Conservation (phyloP, 768 basidiomycete species). For the Kwoniella sp. region DNA sequence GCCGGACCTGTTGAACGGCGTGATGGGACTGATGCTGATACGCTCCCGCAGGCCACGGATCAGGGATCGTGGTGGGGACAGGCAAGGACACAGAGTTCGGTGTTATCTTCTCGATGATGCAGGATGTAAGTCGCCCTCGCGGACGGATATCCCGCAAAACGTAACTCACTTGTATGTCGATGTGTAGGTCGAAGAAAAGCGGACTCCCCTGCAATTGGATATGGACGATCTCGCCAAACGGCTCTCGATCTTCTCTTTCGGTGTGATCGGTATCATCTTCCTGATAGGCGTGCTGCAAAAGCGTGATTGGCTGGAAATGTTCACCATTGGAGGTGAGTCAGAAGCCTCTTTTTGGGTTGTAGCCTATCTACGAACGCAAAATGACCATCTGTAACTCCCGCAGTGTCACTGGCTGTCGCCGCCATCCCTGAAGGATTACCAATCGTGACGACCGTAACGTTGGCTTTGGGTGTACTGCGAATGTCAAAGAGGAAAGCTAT, state of each 20-base stretch:
- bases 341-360: background rate
- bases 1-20: background rate
- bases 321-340: conserved; percentile 88
- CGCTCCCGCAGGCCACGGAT: conserved; percentile 67
- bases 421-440: conserved; percentile 96
- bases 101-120: conserved; percentile 97
- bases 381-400: conserved; percentile 6
- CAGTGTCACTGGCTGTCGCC: conserved; percentile 96
- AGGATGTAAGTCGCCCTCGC: conserved; percentile 69
- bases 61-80: conserved; percentile 82
- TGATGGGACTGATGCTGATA: conserved; percentile 15
- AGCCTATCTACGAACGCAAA: no score
- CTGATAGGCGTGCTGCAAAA: conserved; percentile 83
- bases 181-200: conserved; percentile 73
- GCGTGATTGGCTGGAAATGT: conserved; percentile 94
- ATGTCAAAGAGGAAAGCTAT: conserved; percentile 96
- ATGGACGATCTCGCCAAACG: conserved; percentile 98
- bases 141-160: background rate
- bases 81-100: conserved; percentile 91
- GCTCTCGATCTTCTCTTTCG: conserved; percentile 85
- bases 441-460: conserved; percentile 94
- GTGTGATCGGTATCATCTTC: conserved; percentile 91
- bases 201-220: conserved; percentile 85
- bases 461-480: conserved; percentile 87
- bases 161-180: background rate